Base-by-base conservation (phyloP, 495 filamentous ascomycete species). In the Penicillium tannophilum region DNA sequence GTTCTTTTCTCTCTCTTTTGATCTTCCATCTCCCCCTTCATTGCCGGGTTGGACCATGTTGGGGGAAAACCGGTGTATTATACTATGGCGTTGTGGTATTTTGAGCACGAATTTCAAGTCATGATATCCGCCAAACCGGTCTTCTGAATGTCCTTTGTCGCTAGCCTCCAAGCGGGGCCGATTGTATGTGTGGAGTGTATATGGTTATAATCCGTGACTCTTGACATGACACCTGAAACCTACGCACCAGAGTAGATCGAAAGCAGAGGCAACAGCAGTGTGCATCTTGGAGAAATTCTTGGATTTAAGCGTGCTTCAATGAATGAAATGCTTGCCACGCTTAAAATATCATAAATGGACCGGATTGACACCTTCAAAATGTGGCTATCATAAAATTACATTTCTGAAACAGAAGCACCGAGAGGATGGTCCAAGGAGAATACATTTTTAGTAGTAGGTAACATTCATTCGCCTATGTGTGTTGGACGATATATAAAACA, bases 1-100 rank as follows among this genome's bases (percentile, higher is more conserved):
- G 2, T 19, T 36, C 17, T 44, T 28, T 42, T 59, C 23, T 58
- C 50, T 62, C 36, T 41, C 35, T 11, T 5, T 39, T 52, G 10
- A 19, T 28, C 45, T 26, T 36, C 9, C 33, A 9, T 36, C 12
- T 1, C 9, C 16, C 39, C 4, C n/a, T 14, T 41, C 17, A 3
- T 12, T 41, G 39, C 39, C 14, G 39, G 16, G 16, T 17, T n/a
- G 16, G 16, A 41, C 16, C 14, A 17, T 41, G 4, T 7, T 23
- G 20, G 14, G 39, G 39, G 14, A 16, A 6, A 16, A 41, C 16
- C 39, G 39, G 39, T 41, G 39, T 41, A 41, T 41, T 41, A 41
- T 41, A 41, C 39, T 41, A 41, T 41, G 39, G 39, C 16, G 39
- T 24, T 24, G n/a, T 47, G 20, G 45, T 26, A n/a, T 47, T 12